These are phyloP conservation scores for Solanum chilense DNA, from an alignment of 257 asterid genomes.

Conservation along the genomic window DNA sequence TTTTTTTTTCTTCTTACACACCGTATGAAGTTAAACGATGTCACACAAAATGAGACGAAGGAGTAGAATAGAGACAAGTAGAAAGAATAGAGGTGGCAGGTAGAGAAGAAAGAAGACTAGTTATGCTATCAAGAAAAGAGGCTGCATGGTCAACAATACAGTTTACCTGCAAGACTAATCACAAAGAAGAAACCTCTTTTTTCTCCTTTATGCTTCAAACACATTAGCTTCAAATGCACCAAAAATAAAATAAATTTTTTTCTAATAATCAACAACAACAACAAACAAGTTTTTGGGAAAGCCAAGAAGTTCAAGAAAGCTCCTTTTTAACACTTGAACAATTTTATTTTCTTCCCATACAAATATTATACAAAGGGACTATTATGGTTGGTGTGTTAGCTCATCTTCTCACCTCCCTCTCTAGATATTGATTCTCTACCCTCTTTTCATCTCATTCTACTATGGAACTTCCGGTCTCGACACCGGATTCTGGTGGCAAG, in stretches of 20 bases:
- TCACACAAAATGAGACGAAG: background rate
- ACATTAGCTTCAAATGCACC: conserved; percentile 6
- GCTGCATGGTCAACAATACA: conserved; percentile 56
- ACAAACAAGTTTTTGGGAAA: background rate
- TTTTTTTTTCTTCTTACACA: background rate
- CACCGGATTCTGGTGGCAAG: conserved; percentile 15
- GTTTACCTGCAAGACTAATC: conserved; percentile 56
- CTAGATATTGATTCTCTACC: conserved; percentile 3
- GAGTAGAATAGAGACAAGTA: background rate
- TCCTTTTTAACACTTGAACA: background rate
- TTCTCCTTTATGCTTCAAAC: conserved; percentile 3
- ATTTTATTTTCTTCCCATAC: conserved; percentile 20
- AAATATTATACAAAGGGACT: conserved; percentile 12
- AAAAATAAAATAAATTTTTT: background rate
- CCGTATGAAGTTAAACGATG: background rate
- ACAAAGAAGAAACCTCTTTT: conserved; percentile 13
- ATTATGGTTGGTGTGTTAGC: conserved; percentile 57
- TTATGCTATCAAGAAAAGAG: conserved; percentile 18
- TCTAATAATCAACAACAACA: conserved; percentile 14
- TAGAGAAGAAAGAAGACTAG: conserved; percentile 4
- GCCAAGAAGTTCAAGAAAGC: background rate
- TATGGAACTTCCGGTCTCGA: conserved; percentile 54
- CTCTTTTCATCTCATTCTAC: background rate
- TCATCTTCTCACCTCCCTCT: conserved; percentile 27
- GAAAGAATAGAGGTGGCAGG: conserved; percentile 6